Base-by-base conservation (phyloP, 164 flowering plant species). In the Platanus orientalis region DNA sequence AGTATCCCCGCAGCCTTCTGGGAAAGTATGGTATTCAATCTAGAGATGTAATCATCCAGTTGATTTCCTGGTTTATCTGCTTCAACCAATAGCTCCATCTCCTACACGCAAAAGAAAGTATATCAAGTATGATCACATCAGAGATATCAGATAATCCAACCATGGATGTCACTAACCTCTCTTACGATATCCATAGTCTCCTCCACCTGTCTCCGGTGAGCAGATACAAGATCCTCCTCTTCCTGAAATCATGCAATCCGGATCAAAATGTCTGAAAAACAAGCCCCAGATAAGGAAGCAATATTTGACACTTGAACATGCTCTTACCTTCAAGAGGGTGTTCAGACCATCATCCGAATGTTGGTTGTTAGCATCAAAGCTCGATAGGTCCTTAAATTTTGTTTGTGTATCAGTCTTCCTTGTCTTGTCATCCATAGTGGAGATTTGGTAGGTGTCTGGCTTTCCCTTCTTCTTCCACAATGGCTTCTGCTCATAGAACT, bases 51-150 rank as follows among this genome's bases (percentile, higher is more conserved):
- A 60, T 79, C 82, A 61, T 87, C 89, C 58, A 87, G 71, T 67
- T 85, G 89, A 65, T 82, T 89, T 7, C 89, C 96, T 1, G 92
- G 96, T 64, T 83, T 81, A 66, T 89, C 92, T 54, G 84, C 87
- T 62, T 82, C 81, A 40, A 73, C 83, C 69, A 91, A 74, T 49
- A 92, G 73, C 61, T 83, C 76, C 92, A 87, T 84, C 73, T 89
- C 93, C 96, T 86, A 84, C 58, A 71, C 10, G 44, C 44, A 29
- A 13, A 49, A 39, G 23, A 6, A 60, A 28, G 39, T 27, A 50
- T 26, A 29, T 45, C 14, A 73, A 24, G 20, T 10, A 5, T 13
- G 7, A 59, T 29, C 1, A 36, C 36, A 7, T 4, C 20, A 17
- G 45, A 52, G n/a, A 53, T 32, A 58, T 0, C 17, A 9, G 20